phyloP scores from a whole-genome alignment of 192 early-diverging fungal genomes.

The Coemansia sp. region DNA sequence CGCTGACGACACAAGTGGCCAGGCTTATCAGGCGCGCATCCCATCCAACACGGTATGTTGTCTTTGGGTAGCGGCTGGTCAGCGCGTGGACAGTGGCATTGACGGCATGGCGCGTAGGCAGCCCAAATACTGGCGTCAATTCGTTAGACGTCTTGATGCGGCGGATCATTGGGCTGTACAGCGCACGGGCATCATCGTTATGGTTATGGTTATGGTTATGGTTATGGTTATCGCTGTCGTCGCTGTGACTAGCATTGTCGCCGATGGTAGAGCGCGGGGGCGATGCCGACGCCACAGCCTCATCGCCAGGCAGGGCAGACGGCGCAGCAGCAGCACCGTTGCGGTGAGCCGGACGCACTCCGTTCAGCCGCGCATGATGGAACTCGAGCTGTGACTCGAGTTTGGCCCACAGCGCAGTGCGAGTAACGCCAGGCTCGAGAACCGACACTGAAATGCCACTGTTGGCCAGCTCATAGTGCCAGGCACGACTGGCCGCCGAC shows the following conservation, averaged over 20 bases:
- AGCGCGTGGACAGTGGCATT: slow-evolving; percentile 48
- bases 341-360: slow-evolving; percentile 10
- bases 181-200: slow-evolving; percentile 15
- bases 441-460: slow-evolving; percentile 46
- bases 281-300: slow-evolving; percentile 38
- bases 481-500: slow-evolving; percentile 41
- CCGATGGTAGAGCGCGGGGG: slow-evolving; percentile 9
- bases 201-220: not conserved
- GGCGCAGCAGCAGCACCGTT: slow-evolving; percentile 4
- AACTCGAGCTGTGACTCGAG: slow-evolving; percentile 49
- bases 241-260: not conserved
- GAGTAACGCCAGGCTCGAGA: slow-evolving; percentile 47
- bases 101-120: slow-evolving; percentile 51
- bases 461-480: slow-evolving; percentile 49
- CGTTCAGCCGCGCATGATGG: slow-evolving; percentile 51
- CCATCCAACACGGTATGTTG: slow-evolving; percentile 55
- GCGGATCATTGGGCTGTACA: slow-evolving; percentile 49
- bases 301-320: slow-evolving; percentile 44
- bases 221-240: not conserved
- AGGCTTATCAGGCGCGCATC: slow-evolving; percentile 51
- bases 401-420: slow-evolving; percentile 53
- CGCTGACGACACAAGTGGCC: slow-evolving; percentile 42
- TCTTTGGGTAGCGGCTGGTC: slow-evolving; percentile 51
- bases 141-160: slow-evolving; percentile 45
- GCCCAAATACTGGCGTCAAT: slow-evolving; percentile 44